Conservation (phyloP, 495 filamentous ascomycete species). For the Penicillium diatomitis region DNA sequence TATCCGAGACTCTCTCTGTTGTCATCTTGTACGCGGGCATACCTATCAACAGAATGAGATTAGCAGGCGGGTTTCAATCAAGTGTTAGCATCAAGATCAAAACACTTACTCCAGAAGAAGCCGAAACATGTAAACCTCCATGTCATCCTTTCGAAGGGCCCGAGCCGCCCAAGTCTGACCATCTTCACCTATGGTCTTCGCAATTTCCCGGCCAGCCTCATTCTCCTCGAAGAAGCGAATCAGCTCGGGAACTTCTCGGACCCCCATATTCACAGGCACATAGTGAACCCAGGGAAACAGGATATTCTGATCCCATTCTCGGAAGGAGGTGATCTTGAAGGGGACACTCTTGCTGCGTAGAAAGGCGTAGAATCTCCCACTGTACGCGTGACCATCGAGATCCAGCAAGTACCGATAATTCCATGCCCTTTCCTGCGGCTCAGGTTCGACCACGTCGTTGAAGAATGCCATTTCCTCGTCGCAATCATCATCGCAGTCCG, state of each 20-base stretch:
- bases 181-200: conserved; percentile 29
- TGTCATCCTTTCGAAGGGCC: conserved; percentile 29
- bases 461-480: conserved; percentile 4
- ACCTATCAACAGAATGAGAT: neutral
- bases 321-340: conserved; percentile 40
- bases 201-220: conserved; percentile 18
- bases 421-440: conserved; percentile 5
- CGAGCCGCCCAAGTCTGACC: conserved; percentile 31
- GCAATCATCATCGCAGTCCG: conserved; percentile 10
- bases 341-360: conserved; percentile 30
- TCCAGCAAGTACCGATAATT: conserved; percentile 31
- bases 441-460: neutral
- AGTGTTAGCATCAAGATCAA: neutral
- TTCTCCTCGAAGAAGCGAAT: conserved; percentile 31
- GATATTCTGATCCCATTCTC: conserved; percentile 49
- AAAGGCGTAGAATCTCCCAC: conserved; percentile 42
- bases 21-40: conserved; percentile 8
- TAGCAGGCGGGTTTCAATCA: neutral
- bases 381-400: conserved; percentile 47
- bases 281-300: conserved; percentile 50
- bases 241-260: conserved; percentile 38
- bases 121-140: conserved; percentile 31
- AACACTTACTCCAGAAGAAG: conserved; percentile 29
- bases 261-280: conserved; percentile 36
- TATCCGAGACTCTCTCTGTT: conserved; percentile 1